Base-by-base conservation (phyloP, 352 stramenopile species). In the Phytophthora gonapodyides region DNA sequence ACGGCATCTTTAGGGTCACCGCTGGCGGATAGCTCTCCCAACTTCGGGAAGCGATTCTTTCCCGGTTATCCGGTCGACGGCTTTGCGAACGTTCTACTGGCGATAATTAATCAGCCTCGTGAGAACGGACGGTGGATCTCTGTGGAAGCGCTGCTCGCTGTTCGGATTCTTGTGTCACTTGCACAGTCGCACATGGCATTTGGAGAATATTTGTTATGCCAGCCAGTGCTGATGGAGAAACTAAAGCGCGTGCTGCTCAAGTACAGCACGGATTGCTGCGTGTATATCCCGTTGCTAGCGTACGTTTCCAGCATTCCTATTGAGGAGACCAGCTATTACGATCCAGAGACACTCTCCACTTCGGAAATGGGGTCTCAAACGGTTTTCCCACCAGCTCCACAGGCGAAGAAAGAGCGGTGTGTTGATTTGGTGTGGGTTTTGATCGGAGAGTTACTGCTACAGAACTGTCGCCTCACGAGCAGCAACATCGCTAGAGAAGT, bases 361-460 rank as follows among this genome's bases (percentile, higher is more conserved):
- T 59, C 35, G 17, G 48, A 53, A 17, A 5, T 48, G 10, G 44
- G 35, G 1, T 21, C 33, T 16, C 64, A 82, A 30, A 59, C 73
- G 30, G 84, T 80, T 40, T 49, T 69, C 7, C 44, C 80, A 7
- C 70, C 73, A 13, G 45, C 66, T 6, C 48, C 77, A 35, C 46
- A 30, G 24, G 24, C 30, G 13, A 61, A 40, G 1, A 76, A 75
- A 34, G 55, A 43, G 15, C 55, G 54, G 2, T 87, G 61, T 37
- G 45, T 85, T n/a, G 70, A 88, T 35, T 57, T 83, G 47, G 72
- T 87, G 0, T 91, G 84, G 84, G 80, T 88, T 38, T 44, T 94
- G 7, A 63, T 94, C 2, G 84, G 82, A 21, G 61, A 69, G 4
- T 36, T 90, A 27, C 51, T 92, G 12, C n/a, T 77, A 24, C 57